Percentiles rank a stretch among this genome's conserved stretches.
Evolutionary conservation across 257 asterid species (phyloP).

Genomic region (Solanum etuberosum): DNA sequence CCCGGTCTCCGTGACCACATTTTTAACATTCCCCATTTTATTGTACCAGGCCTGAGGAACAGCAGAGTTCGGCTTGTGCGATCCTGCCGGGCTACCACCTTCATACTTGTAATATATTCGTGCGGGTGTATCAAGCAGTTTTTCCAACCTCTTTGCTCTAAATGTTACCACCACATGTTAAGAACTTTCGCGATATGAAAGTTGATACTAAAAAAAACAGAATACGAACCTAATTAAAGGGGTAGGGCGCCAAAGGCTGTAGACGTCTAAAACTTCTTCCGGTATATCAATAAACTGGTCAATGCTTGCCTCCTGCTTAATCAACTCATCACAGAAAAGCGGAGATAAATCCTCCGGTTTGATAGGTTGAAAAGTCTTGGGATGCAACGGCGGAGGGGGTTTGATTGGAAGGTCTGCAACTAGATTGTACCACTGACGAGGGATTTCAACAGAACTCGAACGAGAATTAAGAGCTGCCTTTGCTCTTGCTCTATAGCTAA

Average conservation of each 20-base stretch:
- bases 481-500: constrained; percentile 15
- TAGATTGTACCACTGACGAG: constrained; percentile 74
- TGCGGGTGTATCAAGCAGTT: constrained; percentile 79
- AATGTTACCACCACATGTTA: constrained; percentile 5
- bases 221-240: constrained; percentile 73
- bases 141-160: constrained; percentile 93
- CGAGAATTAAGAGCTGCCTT: constrained; percentile 12
- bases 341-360: constrained; percentile 73
- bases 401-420: constrained; percentile 69
- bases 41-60: constrained; percentile 94
- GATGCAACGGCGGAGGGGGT: constrained; percentile 79
- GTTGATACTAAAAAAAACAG: background rate
- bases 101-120: constrained; percentile 91
- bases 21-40: constrained; percentile 65
- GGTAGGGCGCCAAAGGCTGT: constrained; percentile 89
- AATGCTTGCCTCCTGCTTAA: constrained; percentile 49
- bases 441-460: constrained; percentile 35
- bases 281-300: constrained; percentile 76
- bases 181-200: background rate
- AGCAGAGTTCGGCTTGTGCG: constrained; percentile 88
- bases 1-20: constrained; percentile 83
- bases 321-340: constrained; percentile 70
- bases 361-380: constrained; percentile 58
- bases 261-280: constrained; percentile 70
- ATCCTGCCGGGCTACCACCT: constrained; percentile 96